Percentiles rank a stretch among this genome's conserved stretches.
Evolutionary conservation across 306 rosid species (phyloP).

Genomic region (Gillenia trifoliata): DNA sequence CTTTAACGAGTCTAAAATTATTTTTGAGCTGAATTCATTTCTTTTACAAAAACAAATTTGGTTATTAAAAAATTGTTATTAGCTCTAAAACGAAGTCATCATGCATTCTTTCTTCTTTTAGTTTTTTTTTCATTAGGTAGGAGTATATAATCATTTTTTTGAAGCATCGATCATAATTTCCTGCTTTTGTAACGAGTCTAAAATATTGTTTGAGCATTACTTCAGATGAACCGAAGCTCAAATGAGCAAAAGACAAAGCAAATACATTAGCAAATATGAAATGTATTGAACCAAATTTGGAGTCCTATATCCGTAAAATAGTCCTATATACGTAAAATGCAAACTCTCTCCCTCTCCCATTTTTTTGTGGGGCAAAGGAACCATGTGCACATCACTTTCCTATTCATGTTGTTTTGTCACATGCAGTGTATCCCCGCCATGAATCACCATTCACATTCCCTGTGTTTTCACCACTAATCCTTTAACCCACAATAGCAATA

Average conservation of each 20-base stretch:
- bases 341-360: background rate
- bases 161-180: background rate
- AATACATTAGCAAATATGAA: background rate
- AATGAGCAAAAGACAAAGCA: background rate
- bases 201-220: background rate
- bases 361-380: conserved; percentile 24
- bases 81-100: too few species aligned
- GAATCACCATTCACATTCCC: background rate
- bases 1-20: too few species aligned
- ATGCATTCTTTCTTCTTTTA: too few species aligned
- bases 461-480: conserved; percentile 26
- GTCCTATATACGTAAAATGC: background rate
- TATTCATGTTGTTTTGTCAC: conserved; percentile 20
- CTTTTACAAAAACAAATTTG: too few species aligned
- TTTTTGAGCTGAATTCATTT: too few species aligned
- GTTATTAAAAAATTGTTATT: too few species aligned
- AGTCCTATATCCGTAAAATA: background rate
- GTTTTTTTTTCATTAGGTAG: too few species aligned
- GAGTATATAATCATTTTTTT: too few species aligned
- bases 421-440: conserved; percentile 20
- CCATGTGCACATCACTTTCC: conserved; percentile 42
- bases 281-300: background rate
- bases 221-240: background rate
- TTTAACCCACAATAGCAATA: conserved; percentile 14
- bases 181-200: background rate